These are phyloP conservation scores for Botrytis fragariae DNA, from an alignment of 2,329 filamentous ascomycete genomes.

Conservation along the genomic window DNA sequence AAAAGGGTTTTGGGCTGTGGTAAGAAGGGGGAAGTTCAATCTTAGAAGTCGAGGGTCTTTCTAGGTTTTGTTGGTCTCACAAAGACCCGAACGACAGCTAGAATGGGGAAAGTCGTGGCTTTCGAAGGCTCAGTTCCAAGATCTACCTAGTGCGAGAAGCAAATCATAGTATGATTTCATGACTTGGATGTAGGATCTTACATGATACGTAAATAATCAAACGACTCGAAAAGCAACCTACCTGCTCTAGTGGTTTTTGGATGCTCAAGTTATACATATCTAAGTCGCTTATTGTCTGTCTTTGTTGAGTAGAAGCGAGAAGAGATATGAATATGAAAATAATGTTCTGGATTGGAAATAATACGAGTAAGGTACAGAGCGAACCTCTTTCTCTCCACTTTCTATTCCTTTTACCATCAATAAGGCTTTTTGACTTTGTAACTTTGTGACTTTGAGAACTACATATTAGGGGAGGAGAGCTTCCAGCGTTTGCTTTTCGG, in stretches of 20 bases:
- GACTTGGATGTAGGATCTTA: not conserved
- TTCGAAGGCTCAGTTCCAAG: not conserved
- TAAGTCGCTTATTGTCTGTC: not conserved
- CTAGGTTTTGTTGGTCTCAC: not conserved
- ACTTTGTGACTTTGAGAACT: no score
- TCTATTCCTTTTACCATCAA: no score
- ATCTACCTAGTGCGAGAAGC: not conserved
- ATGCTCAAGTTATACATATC: not conserved
- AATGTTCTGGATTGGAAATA: no score
- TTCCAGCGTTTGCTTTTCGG: no score
- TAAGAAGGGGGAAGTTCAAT: not conserved
- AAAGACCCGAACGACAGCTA: not conserved
- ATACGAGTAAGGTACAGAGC: no score
- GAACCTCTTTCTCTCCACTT: no score
- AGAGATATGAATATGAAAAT: not conserved
- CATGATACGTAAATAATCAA: not conserved
- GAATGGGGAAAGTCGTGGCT: not conserved
- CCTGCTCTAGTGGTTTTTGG: not conserved
- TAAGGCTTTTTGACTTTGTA: no score
- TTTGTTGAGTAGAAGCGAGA: not conserved
- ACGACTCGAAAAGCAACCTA: not conserved
- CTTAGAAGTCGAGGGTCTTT: not conserved
- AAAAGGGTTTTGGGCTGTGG: fast-evolving
- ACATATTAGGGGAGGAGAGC: no score
- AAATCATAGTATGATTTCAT: not conserved